Evolutionary conservation across 2,329 filamentous ascomycete genomes (phyloP).

Genomic region (Leptographium wingfieldii): DNA sequence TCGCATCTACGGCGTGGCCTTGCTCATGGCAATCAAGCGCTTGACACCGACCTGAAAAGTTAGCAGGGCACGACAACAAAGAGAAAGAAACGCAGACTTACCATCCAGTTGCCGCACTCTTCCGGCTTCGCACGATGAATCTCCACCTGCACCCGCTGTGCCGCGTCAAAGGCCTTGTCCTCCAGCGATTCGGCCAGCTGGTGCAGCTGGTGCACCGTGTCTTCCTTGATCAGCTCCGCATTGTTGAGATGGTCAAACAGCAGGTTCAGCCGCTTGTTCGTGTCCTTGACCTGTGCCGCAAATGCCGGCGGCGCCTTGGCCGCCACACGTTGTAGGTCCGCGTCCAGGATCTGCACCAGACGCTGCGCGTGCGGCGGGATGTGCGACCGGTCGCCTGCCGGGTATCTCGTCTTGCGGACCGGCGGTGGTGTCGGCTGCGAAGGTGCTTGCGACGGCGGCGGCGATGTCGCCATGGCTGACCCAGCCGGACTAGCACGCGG

Average conservation of each 20-base stretch:
- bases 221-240: slow-evolving; percentile 71
- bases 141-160: slow-evolving; percentile 57
- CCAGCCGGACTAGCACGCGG: slow-evolving; percentile 21
- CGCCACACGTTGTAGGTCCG: slow-evolving; percentile 82
- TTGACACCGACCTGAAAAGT: slow-evolving; percentile 44
- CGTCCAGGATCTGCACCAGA: slow-evolving; percentile 67
- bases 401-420: slow-evolving; percentile 51
- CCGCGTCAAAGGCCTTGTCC: slow-evolving; percentile 54
- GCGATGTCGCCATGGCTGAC: slow-evolving; percentile 28
- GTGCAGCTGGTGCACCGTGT: slow-evolving; percentile 57
- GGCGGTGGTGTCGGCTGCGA: neutral
- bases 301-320: slow-evolving; percentile 75
- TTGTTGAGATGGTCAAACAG: slow-evolving; percentile 98
- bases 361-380: slow-evolving; percentile 66
- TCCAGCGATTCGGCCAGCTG: slow-evolving; percentile 55
- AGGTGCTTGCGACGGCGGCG: neutral
- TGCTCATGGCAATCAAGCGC: slow-evolving; percentile 51
- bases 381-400: slow-evolving; percentile 78
- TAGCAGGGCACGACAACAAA: neutral
- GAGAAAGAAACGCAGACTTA: slow-evolving; percentile 27
- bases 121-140: slow-evolving; percentile 66
- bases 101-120: slow-evolving; percentile 81
- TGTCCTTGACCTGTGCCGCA: slow-evolving; percentile 80
- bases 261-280: slow-evolving; percentile 81
- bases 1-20: slow-evolving; percentile 32